A percentile compares a stretch with the other conserved stretches of the same genome.
These are phyloP conservation scores for Penicillium chermesinum DNA, from an alignment of 495 filamentous ascomycete species.

Conservation along the genomic window DNA sequence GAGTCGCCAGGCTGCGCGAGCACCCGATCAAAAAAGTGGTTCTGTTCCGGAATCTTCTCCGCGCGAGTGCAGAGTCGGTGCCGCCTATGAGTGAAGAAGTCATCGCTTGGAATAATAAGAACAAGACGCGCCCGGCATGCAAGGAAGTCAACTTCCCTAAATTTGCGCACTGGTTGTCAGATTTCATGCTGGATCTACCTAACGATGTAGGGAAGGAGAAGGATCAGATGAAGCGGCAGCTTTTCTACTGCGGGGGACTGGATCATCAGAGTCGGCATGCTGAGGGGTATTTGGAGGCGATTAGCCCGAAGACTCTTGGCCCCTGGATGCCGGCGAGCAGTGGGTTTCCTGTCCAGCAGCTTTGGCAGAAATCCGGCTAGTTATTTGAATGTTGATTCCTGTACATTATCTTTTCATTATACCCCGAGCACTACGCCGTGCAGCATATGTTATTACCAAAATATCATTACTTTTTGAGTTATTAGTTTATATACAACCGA, in stretches of 20 bases:
- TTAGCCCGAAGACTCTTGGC: background rate
- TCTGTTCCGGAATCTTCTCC: constrained; percentile 34
- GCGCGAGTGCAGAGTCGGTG: constrained; percentile 38
- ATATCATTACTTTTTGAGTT: no score
- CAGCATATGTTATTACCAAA: no score
- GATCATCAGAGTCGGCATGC: constrained; percentile 9
- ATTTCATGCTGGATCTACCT: constrained; percentile 33
- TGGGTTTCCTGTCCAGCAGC: background rate
- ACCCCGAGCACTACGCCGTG: no score
- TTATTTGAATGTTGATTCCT: no score
- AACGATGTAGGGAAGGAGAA: constrained; percentile 14
- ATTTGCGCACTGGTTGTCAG: constrained; percentile 33
- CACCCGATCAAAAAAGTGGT: constrained; percentile 17
- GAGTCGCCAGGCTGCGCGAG: constrained; percentile 19
- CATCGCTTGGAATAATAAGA: constrained; percentile 33
- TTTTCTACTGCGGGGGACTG: constrained; percentile 29
- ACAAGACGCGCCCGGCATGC: constrained; percentile 1
- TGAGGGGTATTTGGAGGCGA: background rate
- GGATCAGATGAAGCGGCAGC: constrained; percentile 4
- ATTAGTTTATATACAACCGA: no score
- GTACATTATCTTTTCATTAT: no score
- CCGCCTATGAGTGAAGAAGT: constrained; percentile 30
- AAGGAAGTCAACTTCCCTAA: background rate
- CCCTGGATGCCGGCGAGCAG: background rate
- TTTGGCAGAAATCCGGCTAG: no score